Conservation (phyloP, 345 rosid genomes). For the Heritiera fomes region DNA sequence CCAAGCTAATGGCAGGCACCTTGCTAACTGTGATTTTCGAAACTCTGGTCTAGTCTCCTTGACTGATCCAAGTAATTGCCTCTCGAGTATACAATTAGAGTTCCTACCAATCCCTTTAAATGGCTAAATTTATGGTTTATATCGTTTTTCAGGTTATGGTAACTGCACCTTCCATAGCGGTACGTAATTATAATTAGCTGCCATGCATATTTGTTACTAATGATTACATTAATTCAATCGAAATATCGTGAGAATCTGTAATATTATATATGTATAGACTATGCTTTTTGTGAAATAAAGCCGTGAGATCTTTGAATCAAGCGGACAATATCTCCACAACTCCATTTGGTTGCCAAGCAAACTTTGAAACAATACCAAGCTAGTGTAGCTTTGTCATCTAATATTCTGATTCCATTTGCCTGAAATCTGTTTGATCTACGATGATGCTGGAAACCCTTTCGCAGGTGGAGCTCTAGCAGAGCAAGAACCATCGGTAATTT, state of each 20-base stretch:
- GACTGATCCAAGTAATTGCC: constrained; percentile 27
- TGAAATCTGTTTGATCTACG: neutral
- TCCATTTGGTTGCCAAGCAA: too few relatives aligned
- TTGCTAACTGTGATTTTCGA: constrained; percentile 21
- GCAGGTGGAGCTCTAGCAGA: constrained; percentile 28
- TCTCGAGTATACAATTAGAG: neutral
- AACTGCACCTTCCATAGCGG: constrained; percentile 20
- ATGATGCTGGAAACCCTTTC: neutral
- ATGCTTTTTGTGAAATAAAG: too few relatives aligned
- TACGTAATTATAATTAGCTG: neutral
- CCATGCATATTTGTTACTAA: neutral
- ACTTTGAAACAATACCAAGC: too few relatives aligned
- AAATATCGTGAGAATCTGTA: too few relatives aligned
- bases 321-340: too few relatives aligned
- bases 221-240: too few relatives aligned
- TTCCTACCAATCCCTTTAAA: neutral
- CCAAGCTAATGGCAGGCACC: constrained; percentile 18
- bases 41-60: constrained; percentile 18
- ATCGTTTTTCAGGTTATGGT: constrained; percentile 27
- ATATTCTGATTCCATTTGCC: too few relatives aligned
- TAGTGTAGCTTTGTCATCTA: too few relatives aligned
- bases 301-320: too few relatives aligned
- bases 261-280: too few relatives aligned
- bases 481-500: constrained; percentile 2
- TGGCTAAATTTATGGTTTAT: neutral